Evolutionary conservation across 169 alveolate genomes (phyloP).

Genomic region (Plasmodium knowlesi): DNA sequence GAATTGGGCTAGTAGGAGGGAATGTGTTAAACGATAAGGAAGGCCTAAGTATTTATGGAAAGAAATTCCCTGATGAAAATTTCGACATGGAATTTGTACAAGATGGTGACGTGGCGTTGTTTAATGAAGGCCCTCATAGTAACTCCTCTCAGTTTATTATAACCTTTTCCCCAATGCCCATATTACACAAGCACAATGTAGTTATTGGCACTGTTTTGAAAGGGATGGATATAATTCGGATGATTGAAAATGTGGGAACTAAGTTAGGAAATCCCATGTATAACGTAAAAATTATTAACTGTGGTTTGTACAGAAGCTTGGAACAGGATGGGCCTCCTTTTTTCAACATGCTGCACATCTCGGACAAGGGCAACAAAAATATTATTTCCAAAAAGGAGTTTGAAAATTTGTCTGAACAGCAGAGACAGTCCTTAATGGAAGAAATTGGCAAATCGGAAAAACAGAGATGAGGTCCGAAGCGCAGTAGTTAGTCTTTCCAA

Average conservation of each 20-base stretch:
- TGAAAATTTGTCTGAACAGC: slow-evolving; percentile 19
- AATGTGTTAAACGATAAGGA: slow-evolving; percentile 78
- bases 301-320: slow-evolving; percentile 49
- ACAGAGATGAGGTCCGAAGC: background rate
- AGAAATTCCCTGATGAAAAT: slow-evolving; percentile 83
- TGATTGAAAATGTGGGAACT: slow-evolving; percentile 72
- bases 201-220: slow-evolving; percentile 85
- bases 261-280: slow-evolving; percentile 71
- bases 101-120: slow-evolving; percentile 85
- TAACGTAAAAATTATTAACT: slow-evolving; percentile 52
- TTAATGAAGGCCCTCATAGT: slow-evolving; percentile 77
- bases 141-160: slow-evolving; percentile 80
- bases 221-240: slow-evolving; percentile 83
- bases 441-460: background rate
- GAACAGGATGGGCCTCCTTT: slow-evolving; percentile 71
- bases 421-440: slow-evolving; percentile 17
- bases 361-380: slow-evolving; percentile 36
- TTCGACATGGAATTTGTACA: slow-evolving; percentile 81
- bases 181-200: slow-evolving; percentile 78
- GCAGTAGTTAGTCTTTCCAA: background rate
- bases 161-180: slow-evolving; percentile 79
- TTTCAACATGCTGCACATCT: slow-evolving; percentile 26
- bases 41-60: slow-evolving; percentile 81
- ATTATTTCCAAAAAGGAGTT: slow-evolving; percentile 52
- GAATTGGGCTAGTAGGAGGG: slow-evolving; percentile 81